Evolutionary conservation across 306 rosid genomes (phyloP).

Genomic region (Carpinus viminea): DNA sequence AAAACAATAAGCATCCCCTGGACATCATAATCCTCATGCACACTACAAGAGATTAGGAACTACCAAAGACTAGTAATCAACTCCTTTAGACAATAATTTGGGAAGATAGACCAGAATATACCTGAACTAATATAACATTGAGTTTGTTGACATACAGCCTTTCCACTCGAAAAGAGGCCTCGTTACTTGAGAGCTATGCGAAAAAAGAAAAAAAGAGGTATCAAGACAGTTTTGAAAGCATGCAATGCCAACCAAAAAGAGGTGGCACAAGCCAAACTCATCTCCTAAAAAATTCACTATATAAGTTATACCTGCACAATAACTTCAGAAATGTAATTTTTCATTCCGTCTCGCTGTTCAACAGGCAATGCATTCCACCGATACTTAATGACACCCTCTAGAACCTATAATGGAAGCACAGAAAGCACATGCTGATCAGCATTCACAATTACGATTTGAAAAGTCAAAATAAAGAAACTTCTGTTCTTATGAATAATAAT

Average conservation of each 20-base stretch:
- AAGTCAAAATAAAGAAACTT: not conserved
- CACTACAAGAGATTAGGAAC: not conserved
- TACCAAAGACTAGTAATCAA: not conserved
- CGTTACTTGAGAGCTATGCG: constrained; percentile 79
- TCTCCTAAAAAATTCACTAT: constrained; percentile 1
- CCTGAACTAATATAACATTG: constrained; percentile 97
- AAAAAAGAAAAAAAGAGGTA: constrained; percentile 22
- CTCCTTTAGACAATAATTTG: not conserved
- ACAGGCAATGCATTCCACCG: constrained; percentile 98
- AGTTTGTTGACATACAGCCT: constrained; percentile 98
- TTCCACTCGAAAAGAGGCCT: constrained; percentile 80
- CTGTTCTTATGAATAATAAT: no score
- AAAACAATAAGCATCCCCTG: not conserved
- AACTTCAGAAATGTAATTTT: constrained; percentile 92
- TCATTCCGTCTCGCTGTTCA: constrained; percentile 99
- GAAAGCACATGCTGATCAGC: not conserved
- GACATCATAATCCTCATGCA: not conserved
- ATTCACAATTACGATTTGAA: not conserved
- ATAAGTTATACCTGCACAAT: constrained; percentile 73
- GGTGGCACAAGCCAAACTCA: not conserved
- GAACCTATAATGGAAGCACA: constrained; percentile 54
- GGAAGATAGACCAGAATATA: constrained; percentile 19
- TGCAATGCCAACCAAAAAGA: not conserved
- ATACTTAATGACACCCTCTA: constrained; percentile 96
- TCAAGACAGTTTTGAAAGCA: constrained; percentile 13